Evolutionary conservation across 345 rosid genomes (phyloP), one percentile per base, ranked within the genome.

Genomic region (Gossypium ekmanianum): DNA sequence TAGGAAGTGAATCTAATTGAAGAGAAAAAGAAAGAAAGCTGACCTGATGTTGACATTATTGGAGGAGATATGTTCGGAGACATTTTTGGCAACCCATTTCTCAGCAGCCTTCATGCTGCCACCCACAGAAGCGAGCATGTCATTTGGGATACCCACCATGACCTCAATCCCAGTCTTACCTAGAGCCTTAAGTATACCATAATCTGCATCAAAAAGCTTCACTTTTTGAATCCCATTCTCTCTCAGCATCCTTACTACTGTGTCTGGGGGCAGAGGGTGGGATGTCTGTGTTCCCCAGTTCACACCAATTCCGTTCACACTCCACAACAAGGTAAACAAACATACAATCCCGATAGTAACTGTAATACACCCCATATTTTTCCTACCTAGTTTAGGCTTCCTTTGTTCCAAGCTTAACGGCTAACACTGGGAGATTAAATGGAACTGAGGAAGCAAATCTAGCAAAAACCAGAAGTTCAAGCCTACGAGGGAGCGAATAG

Each of bases 71-170:
- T 95, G 97, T 54, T 80, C 43, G 57, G 98, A 81, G 77, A 95
- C 88, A 85, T 95, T 95, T 74, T 86, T 83, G 74, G 91, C 74
- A 81, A 95, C 99, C 99, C 99, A 95, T 74, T 88, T 90, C 84
- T 91, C 93, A 61, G 99, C 99, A 44, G 92, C 90, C 81, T 91
- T 89, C 67, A 83, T 74, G 78, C 90, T 89, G 27, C 79, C 7
- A 55, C 98, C 97, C 11, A 95, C 58, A 71, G 94, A 29, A 6
- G 81, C 52, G 9, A 95, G 94, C 97, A 91, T 84, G 74, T 95
- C 99, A 61, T 95, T 95, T 5, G 99, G 99, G 71, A 95, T 95
- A 45, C 99, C 99, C 22, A 95, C 98, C 99, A 95, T 95, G 55
- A 95, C 97, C 78, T 95, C 97, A 76, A 95, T 88, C 80, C 87